phyloP scores from a whole-genome alignment of 176 grass and related monocot genomes.

The Sorghum bicolor region Sorghum_bicolor_NCBIv3 NC_012870.2:23103501-23104000 shows the following conservation, averaged over 20 bases:
- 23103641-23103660: neutral
- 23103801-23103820: neutral
- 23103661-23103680: neutral
- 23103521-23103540: neutral
- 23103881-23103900: conserved; percentile 68
- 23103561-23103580: neutral
- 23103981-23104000: conserved; percentile 54
- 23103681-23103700: neutral
- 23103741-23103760: neutral
- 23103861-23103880: conserved; percentile 52
- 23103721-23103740: neutral
- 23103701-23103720: neutral
- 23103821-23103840: neutral
- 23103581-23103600: neutral
- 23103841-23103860: conserved; percentile 8
- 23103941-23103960: conserved; percentile 53
- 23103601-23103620: conserved; percentile 7
- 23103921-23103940: conserved; percentile 44
- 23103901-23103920: conserved; percentile 41
- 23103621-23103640: neutral
- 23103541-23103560: neutral
- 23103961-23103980: conserved; percentile 46
- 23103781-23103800: conserved; percentile 1
- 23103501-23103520: neutral
- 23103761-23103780: neutral